Percentiles rank a stretch among this genome's conserved stretches.
Evolutionary conservation across 2,329 filamentous ascomycete species (phyloP).

Genomic region (Trichophyton equinum): DNA sequence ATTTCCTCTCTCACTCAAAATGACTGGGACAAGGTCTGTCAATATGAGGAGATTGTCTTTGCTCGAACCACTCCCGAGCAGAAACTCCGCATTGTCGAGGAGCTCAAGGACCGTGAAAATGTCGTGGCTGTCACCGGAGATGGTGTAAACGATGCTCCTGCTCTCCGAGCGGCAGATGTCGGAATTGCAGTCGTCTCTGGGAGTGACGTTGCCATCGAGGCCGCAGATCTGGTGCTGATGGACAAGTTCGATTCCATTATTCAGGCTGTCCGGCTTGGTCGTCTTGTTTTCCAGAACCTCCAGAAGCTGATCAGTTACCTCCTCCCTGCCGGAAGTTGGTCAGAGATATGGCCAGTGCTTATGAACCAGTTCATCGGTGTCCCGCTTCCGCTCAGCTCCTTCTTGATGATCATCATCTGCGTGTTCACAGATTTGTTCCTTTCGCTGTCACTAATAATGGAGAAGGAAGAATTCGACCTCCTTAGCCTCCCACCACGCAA

Average conservation of each 20-base stretch:
- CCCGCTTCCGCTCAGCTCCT: conserved; percentile 59
- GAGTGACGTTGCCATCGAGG: conserved; percentile 50
- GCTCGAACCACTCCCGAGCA: conserved; percentile 65
- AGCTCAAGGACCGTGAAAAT: conserved; percentile 51
- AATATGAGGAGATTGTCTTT: conserved; percentile 63
- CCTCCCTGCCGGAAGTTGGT: conserved; percentile 58
- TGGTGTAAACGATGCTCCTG: conserved; percentile 41
- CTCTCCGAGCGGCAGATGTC: conserved; percentile 46
- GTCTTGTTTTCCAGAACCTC: conserved; percentile 62
- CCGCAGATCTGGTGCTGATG: conserved; percentile 49
- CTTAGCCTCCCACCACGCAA: conserved; percentile 56
- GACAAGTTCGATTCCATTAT: conserved; percentile 62
- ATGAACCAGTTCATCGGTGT: conserved; percentile 60
- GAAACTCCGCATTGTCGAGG: conserved; percentile 66
- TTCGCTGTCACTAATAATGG: conserved; percentile 61
- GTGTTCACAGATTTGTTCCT: conserved; percentile 65
- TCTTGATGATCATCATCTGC: conserved; percentile 46
- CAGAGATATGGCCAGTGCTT: conserved; percentile 57
- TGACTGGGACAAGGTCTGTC: conserved; percentile 55
- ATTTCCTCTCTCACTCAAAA: conserved; percentile 51
- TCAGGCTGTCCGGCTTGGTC: conserved; percentile 58
- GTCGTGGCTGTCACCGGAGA: conserved; percentile 44
- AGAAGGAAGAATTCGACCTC: conserved; percentile 64
- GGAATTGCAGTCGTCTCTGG: conserved; percentile 48
- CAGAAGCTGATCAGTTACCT: conserved; percentile 65